Percentiles rank a stretch among this genome's conserved stretches.
phyloP scores from a whole-genome alignment of 768 basidiomycete species.

The Collybia sp. region DNA sequence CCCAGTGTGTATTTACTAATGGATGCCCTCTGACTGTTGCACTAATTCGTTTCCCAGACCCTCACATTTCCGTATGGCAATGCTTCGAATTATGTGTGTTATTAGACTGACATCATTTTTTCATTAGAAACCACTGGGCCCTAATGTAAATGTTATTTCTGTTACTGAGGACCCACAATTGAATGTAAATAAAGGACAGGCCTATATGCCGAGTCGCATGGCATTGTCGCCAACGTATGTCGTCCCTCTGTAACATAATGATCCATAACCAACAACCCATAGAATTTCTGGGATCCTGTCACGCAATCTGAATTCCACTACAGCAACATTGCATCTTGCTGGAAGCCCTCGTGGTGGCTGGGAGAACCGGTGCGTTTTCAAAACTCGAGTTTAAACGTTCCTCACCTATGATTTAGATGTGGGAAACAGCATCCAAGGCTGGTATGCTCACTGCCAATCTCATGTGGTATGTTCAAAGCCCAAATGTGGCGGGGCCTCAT shows the following conservation, averaged over 20 bases:
- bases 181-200: constrained; percentile 62
- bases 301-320: constrained; percentile 66
- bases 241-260: background rate
- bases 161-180: background rate
- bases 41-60: constrained; percentile 43
- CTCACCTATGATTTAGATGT: constrained; percentile 53
- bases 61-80: constrained; percentile 76
- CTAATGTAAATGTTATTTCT: constrained; percentile 51
- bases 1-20: constrained; percentile 51
- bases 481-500: background rate
- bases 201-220: constrained; percentile 84
- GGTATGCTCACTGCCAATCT: constrained; percentile 77
- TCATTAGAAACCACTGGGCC: constrained; percentile 80
- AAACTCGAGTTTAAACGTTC: background rate
- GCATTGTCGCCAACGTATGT: constrained; percentile 83
- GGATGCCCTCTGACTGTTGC: background rate
- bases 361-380: constrained; percentile 70
- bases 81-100: constrained; percentile 19
- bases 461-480: constrained; percentile 69
- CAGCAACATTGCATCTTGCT: constrained; percentile 52
- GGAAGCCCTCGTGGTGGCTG: constrained; percentile 77
- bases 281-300: constrained; percentile 87
- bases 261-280: background rate
- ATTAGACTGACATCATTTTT: constrained; percentile 3
- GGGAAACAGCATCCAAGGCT: constrained; percentile 80